Conservation (phyloP, 306 rosid species). For the Ormosia semicastrata region DNA sequence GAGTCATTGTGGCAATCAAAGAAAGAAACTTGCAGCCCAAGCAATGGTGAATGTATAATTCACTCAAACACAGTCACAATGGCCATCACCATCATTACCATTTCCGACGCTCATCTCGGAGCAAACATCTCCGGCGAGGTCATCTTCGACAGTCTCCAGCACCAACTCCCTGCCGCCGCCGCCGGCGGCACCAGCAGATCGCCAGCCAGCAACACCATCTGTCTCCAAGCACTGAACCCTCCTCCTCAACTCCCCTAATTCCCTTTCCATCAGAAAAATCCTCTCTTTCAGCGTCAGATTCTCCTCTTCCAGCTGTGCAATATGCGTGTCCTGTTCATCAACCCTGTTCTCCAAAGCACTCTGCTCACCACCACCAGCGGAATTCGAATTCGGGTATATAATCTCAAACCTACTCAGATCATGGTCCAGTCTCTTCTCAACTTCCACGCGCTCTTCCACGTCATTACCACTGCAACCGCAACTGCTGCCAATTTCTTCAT, state of each 20-base stretch:
- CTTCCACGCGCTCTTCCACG: constrained; percentile 63
- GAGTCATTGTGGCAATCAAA: not conserved
- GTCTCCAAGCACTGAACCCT: constrained; percentile 56
- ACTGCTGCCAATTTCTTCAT: constrained; percentile 5
- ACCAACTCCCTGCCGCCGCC: constrained; percentile 33
- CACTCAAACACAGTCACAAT: not conserved
- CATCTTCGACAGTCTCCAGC: constrained; percentile 39
- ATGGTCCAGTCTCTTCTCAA: constrained; percentile 66
- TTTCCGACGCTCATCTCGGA: constrained; percentile 48
- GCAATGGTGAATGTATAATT: not conserved
- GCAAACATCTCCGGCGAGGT: constrained; percentile 21
- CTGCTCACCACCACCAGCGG: constrained; percentile 23
- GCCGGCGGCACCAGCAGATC: not conserved
- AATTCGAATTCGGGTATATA: constrained; percentile 55
- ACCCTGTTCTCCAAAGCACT: constrained; percentile 63
- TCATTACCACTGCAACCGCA: constrained; percentile 44
- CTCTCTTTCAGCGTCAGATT: constrained; percentile 67
- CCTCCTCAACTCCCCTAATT: constrained; percentile 61
- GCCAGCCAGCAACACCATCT: constrained; percentile 26
- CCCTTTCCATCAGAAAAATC: constrained; percentile 64
- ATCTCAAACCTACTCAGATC: constrained; percentile 81
- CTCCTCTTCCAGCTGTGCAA: constrained; percentile 72
- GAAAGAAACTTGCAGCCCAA: not conserved
- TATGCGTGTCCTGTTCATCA: constrained; percentile 68
- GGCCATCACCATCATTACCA: constrained; percentile 8